A percentile compares a stretch with the other conserved stretches of the same genome.
Conservation (phyloP, 371 early-diverging fungal genomes). For the Actinomucor elegans region DNA sequence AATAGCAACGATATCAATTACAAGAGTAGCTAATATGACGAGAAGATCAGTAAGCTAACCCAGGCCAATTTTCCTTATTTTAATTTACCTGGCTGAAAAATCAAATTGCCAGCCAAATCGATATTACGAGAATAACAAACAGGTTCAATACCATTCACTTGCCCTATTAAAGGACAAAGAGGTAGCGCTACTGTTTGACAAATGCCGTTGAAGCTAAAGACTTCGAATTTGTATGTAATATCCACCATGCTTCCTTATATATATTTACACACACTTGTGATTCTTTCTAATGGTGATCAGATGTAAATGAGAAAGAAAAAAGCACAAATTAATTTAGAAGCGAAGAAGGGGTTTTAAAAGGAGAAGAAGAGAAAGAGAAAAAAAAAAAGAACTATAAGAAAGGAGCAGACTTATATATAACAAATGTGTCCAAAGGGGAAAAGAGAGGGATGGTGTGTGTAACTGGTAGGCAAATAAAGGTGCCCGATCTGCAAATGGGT, state of each 20-base stretch:
- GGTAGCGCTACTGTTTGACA: constrained; percentile 83
- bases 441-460: background rate
- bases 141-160: constrained; percentile 78
- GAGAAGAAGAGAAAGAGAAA: constrained; percentile 4
- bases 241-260: constrained; percentile 29
- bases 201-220: constrained; percentile 85
- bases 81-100: constrained; percentile 88
- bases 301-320: constrained; percentile 1
- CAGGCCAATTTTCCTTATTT: background rate
- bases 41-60: background rate
- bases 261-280: background rate
- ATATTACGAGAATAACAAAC: constrained; percentile 93
- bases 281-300: background rate
- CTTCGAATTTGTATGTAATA: constrained; percentile 56
- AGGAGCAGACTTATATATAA: background rate
- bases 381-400: constrained; percentile 1
- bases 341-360: constrained; percentile 3
- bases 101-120: constrained; percentile 71
- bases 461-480: background rate
- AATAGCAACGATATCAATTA: constrained; percentile 88
- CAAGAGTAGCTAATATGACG: constrained; percentile 73
- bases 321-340: no score
- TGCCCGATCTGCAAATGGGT: constrained; percentile 7
- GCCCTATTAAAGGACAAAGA: constrained; percentile 87
- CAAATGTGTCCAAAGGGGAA: background rate